Percentiles rank a stretch among this genome's conserved stretches.
Evolutionary conservation across 805 yeast species (phyloP).

Genomic region (Candida namnaoensis): DNA sequence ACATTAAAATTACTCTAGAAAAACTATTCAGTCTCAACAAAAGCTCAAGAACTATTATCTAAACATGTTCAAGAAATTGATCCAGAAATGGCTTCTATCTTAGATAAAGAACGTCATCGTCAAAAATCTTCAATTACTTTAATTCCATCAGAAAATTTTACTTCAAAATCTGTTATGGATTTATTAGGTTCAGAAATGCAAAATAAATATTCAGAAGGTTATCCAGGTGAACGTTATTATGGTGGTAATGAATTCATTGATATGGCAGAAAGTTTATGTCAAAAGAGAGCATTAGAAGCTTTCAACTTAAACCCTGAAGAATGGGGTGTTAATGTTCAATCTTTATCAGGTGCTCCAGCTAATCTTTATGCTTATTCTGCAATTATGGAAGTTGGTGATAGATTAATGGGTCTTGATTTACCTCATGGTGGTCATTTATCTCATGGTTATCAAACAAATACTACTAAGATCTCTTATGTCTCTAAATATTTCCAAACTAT

Average conservation of each 20-base stretch:
- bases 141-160: conserved; percentile 94
- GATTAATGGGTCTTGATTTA: conserved; percentile 94
- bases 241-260: conserved; percentile 97
- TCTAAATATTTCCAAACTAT: conserved; percentile 95
- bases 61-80: conserved; percentile 62
- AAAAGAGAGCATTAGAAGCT: conserved; percentile 82
- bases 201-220: conserved; percentile 97
- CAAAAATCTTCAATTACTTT: conserved; percentile 88
- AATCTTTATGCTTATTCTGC: conserved; percentile 90
- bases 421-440: conserved; percentile 99
- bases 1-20: conserved; percentile 1
- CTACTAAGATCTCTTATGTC: conserved; percentile 83
- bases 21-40: conserved; percentile 36
- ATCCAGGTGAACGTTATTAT: conserved; percentile 96
- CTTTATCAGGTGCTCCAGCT: conserved; percentile 95
- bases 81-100: conserved; percentile 77
- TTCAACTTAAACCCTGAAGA: conserved; percentile 64
- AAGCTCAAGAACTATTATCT: conserved; percentile 46
- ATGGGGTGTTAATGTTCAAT: conserved; percentile 98
- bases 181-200: conserved; percentile 94
- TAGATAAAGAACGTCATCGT: conserved; percentile 69
- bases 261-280: conserved; percentile 83
- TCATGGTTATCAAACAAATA: conserved; percentile 91
- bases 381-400: conserved; percentile 78
- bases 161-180: conserved; percentile 91